Evolutionary conservation across 495 filamentous ascomycete genomes (phyloP).

Genomic region (Acidomyces sp.): DNA sequence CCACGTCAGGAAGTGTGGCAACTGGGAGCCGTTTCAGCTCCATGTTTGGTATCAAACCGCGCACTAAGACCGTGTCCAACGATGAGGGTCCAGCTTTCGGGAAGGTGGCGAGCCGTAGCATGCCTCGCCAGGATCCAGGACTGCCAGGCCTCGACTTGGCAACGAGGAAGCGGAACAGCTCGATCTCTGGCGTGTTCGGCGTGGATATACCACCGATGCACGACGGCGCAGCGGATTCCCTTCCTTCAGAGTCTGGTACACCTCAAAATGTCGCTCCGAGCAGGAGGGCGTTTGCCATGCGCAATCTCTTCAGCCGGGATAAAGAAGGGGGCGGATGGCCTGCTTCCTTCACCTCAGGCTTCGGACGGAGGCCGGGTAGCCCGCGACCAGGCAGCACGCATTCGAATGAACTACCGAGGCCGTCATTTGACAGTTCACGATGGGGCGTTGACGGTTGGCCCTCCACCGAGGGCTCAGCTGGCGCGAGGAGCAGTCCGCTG

Average conservation of each 20-base stretch:
- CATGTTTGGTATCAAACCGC: conserved; percentile 29
- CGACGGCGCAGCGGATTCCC: conserved; percentile 2
- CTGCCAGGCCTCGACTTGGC: conserved; percentile 4
- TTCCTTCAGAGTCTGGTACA: neutral
- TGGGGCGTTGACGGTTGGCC: conserved; percentile 22
- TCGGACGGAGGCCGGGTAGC: conserved; percentile 21
- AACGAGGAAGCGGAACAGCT: conserved; percentile 18
- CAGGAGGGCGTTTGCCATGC: conserved; percentile 9
- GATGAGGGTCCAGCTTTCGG: conserved; percentile 27
- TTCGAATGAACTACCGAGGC: conserved; percentile 28
- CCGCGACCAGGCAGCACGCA: conserved; percentile 27
- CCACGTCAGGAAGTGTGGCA: conserved; percentile 7
- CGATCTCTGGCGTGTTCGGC: conserved; percentile 17
- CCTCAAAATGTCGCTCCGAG: neutral
- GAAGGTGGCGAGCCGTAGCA: conserved; percentile 26
- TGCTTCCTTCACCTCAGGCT: conserved; percentile 3
- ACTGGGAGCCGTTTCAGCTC: conserved; percentile 23
- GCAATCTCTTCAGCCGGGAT: conserved; percentile 11
- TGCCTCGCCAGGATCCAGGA: conserved; percentile 27
- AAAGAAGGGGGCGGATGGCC: conserved; percentile 20
- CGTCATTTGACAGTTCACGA: conserved; percentile 25
- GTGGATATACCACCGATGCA: conserved; percentile 2
- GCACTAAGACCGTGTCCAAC: conserved; percentile 26
- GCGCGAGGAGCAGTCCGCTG: conserved; percentile 16
- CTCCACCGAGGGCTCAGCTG: conserved; percentile 1